Percentiles rank a stretch among this genome's conserved stretches.
phyloP scores from a whole-genome alignment of 345 rosid species.

The Gossypium arboreum region DNA sequence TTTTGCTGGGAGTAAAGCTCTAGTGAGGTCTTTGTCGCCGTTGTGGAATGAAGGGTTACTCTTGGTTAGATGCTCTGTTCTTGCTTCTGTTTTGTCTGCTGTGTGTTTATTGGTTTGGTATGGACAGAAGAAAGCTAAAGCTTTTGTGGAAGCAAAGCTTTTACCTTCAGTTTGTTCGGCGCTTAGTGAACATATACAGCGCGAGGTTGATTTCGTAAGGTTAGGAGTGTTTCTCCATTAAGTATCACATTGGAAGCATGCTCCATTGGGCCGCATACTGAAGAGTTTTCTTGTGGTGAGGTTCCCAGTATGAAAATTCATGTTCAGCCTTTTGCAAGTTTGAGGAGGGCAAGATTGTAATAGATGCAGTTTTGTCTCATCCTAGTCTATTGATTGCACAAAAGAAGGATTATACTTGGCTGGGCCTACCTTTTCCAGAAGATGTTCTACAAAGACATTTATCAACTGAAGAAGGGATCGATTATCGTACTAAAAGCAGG shows the following conservation, averaged over 20 bases:
- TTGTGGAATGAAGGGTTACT: conserved; percentile 75
- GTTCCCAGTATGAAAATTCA: conserved; percentile 74
- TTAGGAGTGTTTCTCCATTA: conserved; percentile 75
- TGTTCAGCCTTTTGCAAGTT: conserved; percentile 75
- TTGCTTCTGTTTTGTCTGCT: conserved; percentile 69
- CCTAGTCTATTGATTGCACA: conserved; percentile 68
- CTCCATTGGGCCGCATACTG: conserved; percentile 65
- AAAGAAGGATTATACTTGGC: conserved; percentile 89
- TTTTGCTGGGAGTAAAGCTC: conserved; percentile 47
- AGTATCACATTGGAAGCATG: conserved; percentile 79
- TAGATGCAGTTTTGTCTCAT: conserved; percentile 79
- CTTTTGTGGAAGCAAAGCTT: conserved; percentile 69
- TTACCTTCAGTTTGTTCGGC: conserved; percentile 80
- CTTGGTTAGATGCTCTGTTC: conserved; percentile 70
- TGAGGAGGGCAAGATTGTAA: conserved; percentile 87
- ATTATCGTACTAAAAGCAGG: conserved; percentile 78
- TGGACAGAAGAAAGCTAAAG: conserved; percentile 73
- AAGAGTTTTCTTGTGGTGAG: conserved; percentile 92
- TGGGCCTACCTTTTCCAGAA: conserved; percentile 77
- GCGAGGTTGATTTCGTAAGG: conserved; percentile 79
- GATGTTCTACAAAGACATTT: conserved; percentile 49
- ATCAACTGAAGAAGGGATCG: conserved; percentile 91
- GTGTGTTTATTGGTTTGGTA: conserved; percentile 85
- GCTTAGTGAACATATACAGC: conserved; percentile 69
- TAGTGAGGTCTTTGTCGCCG: conserved; percentile 62